A percentile compares a stretch with the other conserved stretches of the same genome.
Evolutionary conservation across 1,284 basidiomycete genomes (phyloP).

Genomic region (Ceratobasidium theobromae): DNA sequence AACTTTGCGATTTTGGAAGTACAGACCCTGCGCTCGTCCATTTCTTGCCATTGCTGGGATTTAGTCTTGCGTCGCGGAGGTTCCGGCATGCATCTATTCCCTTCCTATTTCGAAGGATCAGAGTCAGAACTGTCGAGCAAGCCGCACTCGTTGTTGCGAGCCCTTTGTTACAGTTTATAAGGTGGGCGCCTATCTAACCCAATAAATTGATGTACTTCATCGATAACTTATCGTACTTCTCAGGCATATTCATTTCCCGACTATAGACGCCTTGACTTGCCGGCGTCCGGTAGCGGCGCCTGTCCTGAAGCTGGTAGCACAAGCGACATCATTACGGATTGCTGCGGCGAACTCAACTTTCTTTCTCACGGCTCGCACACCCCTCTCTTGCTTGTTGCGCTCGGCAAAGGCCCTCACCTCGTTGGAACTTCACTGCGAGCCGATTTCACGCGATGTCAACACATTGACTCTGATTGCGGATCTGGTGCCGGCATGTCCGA

Average conservation of each 20-base stretch:
- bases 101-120: conserved; percentile 1
- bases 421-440: conserved; percentile 5
- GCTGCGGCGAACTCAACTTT: not conserved
- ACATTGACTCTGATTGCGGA: not conserved
- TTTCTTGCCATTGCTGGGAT: not conserved
- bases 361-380: not conserved
- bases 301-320: not conserved
- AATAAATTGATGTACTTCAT: not conserved
- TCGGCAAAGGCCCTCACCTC: not conserved
- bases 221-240: not conserved
- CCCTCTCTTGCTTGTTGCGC: not conserved
- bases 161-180: not conserved
- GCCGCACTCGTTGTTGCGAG: not conserved
- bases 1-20: not conserved
- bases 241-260: conserved; percentile 14
- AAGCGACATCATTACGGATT: conserved; percentile 3
- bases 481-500: conserved; percentile 12
- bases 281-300: not conserved
- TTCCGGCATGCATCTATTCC: not conserved
- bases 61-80: not conserved
- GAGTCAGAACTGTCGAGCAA: conserved; percentile 6
- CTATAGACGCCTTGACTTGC: conserved; percentile 6
- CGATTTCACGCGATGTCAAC: not conserved
- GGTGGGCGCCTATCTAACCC: not conserved
- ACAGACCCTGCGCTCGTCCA: not conserved